Evolutionary conservation across 441 rosid species (phyloP), one percentile per base, ranked within the genome.

Genomic region (Populus tomentosa): DNA sequence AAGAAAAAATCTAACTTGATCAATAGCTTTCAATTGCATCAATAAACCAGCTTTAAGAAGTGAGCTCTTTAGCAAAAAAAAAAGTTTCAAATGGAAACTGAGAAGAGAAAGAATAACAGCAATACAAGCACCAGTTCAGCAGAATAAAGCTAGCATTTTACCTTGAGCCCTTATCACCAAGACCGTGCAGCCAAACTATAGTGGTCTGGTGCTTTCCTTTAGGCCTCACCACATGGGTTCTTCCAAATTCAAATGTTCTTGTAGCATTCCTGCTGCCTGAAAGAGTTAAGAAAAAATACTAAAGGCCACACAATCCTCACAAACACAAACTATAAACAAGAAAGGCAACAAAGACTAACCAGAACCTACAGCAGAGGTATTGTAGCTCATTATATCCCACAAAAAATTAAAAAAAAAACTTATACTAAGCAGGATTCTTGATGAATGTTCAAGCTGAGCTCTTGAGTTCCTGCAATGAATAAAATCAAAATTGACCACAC

Each of bases 391-490:
- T 80, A 36, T 78, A 50, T 35, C 26, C 63, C n/a, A 74, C 65
- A 61, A 69, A 62, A 66, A 3, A 73, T n/a, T n/a, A n/a, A n/a
- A n/a, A 26, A 26, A 1, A 28, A 28, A 33, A 50, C 53, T 50
- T 72, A 67, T 67, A 65, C 20, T 35, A 38, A 4, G 53, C 63
- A 72, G 50, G 70, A 13, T 42, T 46, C 33, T 78, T 63, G 79
- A 71, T 62, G 56, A 75, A 77, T 73, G 82, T 38, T 65, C 68
- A 64, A 18, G 71, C 56, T 50, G 71, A 75, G 75, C 24, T 75
- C 81, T 86, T 85, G 86, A 75, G 75, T 35, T 75, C 80, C 88
- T 87, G 86, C 85, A 80, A 81, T 84, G 86, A 81, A 75, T 35
- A 78, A 73, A 77, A 75, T 8, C 26, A 75, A 82, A 70, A 30